A percentile compares a stretch with the other conserved stretches of the same genome.
Conservation (phyloP, 768 basidiomycete species). For the Phanerochaete carnosa region DNA sequence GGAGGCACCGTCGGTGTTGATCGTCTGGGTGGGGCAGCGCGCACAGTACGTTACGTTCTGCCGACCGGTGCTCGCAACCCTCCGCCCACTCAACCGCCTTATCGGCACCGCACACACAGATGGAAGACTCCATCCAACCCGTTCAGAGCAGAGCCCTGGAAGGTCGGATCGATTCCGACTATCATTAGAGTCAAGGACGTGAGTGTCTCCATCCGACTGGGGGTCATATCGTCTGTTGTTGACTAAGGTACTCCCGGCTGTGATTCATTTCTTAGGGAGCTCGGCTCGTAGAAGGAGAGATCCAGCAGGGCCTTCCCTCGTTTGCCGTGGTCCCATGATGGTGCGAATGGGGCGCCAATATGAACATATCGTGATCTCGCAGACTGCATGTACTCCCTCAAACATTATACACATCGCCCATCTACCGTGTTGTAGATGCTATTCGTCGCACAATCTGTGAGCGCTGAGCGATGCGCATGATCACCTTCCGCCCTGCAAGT, state of each 20-base stretch:
- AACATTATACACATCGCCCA: constrained; percentile 12
- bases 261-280: constrained; percentile 25
- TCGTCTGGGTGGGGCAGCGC: constrained; percentile 69
- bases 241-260: neutral
- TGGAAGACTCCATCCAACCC: constrained; percentile 62
- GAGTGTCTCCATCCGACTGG: constrained; percentile 23
- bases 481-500: neutral
- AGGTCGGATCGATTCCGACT: constrained; percentile 58
- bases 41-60: constrained; percentile 45
- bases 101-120: constrained; percentile 32
- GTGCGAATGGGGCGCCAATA: neutral
- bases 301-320: constrained; percentile 20
- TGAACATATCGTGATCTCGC: neutral
- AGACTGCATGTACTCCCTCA: constrained; percentile 2
- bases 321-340: constrained; percentile 10
- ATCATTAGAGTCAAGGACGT: constrained; percentile 61
- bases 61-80: neutral
- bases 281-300: constrained; percentile 42
- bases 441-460: constrained; percentile 2
- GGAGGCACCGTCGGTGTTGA: constrained; percentile 47
- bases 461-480: constrained; percentile 10
- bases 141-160: constrained; percentile 64
- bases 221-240: neutral
- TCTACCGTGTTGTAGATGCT: constrained; percentile 5
- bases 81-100: constrained; percentile 2